These are phyloP conservation scores for Boletus sp. DNA, from an alignment of 768 basidiomycete species.

Conservation along the genomic window DNA sequence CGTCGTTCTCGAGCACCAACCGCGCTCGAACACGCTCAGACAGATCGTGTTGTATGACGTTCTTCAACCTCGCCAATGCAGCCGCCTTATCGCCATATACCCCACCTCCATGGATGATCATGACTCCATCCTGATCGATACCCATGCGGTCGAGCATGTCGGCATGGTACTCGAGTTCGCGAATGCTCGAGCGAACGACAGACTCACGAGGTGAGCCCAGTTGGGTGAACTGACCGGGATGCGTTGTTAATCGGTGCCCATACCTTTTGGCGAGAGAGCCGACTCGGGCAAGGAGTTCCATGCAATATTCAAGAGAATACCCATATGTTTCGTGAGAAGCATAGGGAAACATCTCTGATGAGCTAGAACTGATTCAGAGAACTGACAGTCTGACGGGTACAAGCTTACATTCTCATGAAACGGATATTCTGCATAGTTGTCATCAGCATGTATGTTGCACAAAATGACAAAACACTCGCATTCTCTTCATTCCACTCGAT, in stretches of 20 bases:
- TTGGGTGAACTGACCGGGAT: constrained; percentile 87
- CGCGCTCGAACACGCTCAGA: constrained; percentile 64
- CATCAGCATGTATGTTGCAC: background rate
- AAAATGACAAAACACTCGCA: constrained; percentile 34
- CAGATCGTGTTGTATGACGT: constrained; percentile 59
- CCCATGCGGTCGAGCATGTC: constrained; percentile 88
- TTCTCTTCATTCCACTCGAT: constrained; percentile 93
- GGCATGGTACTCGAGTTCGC: constrained; percentile 84
- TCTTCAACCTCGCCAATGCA: constrained; percentile 70
- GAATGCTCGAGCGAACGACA: constrained; percentile 73
- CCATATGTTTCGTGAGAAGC: constrained; percentile 81
- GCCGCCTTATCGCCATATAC: constrained; percentile 77
- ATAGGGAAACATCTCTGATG: constrained; percentile 92
- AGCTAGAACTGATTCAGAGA: constrained; percentile 31
- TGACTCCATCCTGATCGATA: constrained; percentile 77
- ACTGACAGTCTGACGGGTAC: background rate
- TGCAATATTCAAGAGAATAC: constrained; percentile 78
- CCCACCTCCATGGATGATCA: constrained; percentile 86
- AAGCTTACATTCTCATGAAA: constrained; percentile 67
- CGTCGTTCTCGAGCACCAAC: constrained; percentile 92
- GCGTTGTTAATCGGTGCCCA: constrained; percentile 78
- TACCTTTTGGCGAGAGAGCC: constrained; percentile 68
- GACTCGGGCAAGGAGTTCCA: constrained; percentile 48
- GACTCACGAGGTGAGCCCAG: constrained; percentile 74
- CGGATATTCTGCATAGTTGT: constrained; percentile 52